Conservation (phyloP, 2,329 filamentous ascomycete species). For the Pyricularia grisea region DNA sequence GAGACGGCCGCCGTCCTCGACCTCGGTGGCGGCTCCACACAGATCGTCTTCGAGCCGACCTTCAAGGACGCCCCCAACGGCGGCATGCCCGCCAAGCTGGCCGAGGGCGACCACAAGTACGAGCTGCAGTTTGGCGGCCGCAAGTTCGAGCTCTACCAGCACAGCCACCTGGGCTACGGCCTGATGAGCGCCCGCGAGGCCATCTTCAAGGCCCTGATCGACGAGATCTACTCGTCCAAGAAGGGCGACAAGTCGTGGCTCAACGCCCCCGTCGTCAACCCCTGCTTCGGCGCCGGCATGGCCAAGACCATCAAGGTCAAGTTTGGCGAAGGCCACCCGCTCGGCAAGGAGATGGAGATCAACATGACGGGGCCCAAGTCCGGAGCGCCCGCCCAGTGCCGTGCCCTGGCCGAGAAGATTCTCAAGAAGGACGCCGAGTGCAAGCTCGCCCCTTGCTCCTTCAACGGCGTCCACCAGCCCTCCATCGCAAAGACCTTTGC, state of each 20-base stretch:
- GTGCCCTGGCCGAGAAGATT: constrained; percentile 80
- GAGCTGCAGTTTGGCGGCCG: constrained; percentile 77
- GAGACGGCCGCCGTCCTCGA: constrained; percentile 94
- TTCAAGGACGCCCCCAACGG: constrained; percentile 65
- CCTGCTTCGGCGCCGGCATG: constrained; percentile 79
- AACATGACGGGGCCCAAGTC: constrained; percentile 81
- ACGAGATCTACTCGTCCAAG: constrained; percentile 59
- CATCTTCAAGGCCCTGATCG: constrained; percentile 67
- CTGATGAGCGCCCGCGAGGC: constrained; percentile 90
- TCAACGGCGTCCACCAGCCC: constrained; percentile 95
- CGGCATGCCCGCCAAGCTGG: constrained; percentile 77
- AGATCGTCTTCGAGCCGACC: constrained; percentile 96
- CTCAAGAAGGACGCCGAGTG: constrained; percentile 80
- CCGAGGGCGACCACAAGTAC: constrained; percentile 94
- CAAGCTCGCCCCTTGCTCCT: constrained; percentile 83
- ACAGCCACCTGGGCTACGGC: constrained; percentile 94
- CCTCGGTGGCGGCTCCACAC: constrained; percentile 90
- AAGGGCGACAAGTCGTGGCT: constrained; percentile 57
- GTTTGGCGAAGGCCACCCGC: constrained; percentile 54
- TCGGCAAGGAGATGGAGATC: constrained; percentile 57
- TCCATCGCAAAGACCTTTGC: constrained; percentile 86
- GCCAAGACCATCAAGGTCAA: constrained; percentile 63
- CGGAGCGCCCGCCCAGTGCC: constrained; percentile 76
- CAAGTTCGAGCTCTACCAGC: constrained; percentile 89
- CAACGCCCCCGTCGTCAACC: constrained; percentile 63